A percentile compares a stretch with the other conserved stretches of the same genome.
These are phyloP conservation scores for Cynanchum wilfordii DNA, from an alignment of 257 asterid species.

Conservation along the genomic window DNA sequence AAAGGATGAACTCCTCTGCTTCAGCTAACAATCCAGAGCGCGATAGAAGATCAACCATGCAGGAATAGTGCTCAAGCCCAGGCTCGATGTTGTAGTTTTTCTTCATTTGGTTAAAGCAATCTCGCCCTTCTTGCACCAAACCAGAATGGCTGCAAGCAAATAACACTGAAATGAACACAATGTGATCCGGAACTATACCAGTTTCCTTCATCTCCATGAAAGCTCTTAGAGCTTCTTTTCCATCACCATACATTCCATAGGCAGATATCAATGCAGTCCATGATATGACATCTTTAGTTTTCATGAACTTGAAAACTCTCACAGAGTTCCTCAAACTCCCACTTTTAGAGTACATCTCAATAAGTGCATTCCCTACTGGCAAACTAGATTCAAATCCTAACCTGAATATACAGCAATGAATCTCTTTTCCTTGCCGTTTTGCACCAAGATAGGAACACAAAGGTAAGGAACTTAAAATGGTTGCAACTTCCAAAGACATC, in stretches of 20 bases:
- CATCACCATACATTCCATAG: slow-evolving; percentile 88
- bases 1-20: slow-evolving; percentile 66
- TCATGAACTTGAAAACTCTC: slow-evolving; percentile 58
- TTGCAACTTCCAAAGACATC: slow-evolving; percentile 48
- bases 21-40: slow-evolving; percentile 63
- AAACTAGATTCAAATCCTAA: slow-evolving; percentile 47
- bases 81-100: slow-evolving; percentile 57
- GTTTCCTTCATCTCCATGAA: slow-evolving; percentile 52
- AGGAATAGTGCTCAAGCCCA: slow-evolving; percentile 73
- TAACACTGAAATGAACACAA: slow-evolving; percentile 56
- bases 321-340: slow-evolving; percentile 53
- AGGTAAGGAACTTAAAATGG: slow-evolving; percentile 56
- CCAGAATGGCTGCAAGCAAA: slow-evolving; percentile 88
- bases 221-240: slow-evolving; percentile 59
- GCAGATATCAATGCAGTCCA: slow-evolving; percentile 72
- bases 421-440: slow-evolving; percentile 73
- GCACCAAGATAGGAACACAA: slow-evolving; percentile 64
- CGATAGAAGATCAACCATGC: slow-evolving; percentile 75
- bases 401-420: slow-evolving; percentile 65
- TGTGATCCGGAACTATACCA: slow-evolving; percentile 53
- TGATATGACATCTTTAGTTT: slow-evolving; percentile 57
- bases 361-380: slow-evolving; percentile 63
- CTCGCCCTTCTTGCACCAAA: slow-evolving; percentile 64
- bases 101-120: slow-evolving; percentile 66
- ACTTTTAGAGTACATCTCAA: slow-evolving; percentile 72